Conservation (phyloP, 2,329 filamentous ascomycete species). For the Mycogone perniciosa region DNA sequence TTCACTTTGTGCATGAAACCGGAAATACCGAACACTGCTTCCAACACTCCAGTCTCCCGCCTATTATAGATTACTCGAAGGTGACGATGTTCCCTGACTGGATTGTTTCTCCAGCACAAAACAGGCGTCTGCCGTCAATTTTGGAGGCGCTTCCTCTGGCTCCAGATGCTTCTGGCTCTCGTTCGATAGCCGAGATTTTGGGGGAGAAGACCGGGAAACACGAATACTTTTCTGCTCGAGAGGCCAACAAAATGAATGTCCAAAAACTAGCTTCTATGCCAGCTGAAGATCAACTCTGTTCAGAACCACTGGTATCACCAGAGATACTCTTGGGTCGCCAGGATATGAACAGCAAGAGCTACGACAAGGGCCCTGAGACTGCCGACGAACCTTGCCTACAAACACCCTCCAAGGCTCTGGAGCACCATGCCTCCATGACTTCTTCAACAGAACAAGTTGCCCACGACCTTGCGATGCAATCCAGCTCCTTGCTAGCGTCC, state of each 20-base stretch:
- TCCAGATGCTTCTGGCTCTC: background rate
- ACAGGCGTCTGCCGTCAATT: constrained; percentile 8
- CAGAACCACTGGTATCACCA: too few species aligned
- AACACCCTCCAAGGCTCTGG: background rate
- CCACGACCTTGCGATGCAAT: constrained; percentile 1
- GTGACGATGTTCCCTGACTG: too few species aligned
- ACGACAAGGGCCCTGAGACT: background rate
- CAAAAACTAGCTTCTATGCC: too few species aligned
- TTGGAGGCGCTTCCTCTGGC: constrained; percentile 11
- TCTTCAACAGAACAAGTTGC: constrained; percentile 3
- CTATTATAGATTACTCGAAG: too few species aligned
- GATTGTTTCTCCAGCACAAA: too few species aligned
- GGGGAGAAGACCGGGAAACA: constrained; percentile 32
- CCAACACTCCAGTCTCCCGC: too few species aligned
- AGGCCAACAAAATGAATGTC: constrained; percentile 26
- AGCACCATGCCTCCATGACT: background rate
- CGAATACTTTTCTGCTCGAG: constrained; percentile 36
- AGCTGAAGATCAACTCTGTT: background rate
- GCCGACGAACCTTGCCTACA: background rate
- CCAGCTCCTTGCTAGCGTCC: constrained; percentile 21
- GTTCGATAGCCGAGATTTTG: constrained; percentile 23
- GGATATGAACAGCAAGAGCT: too few species aligned
- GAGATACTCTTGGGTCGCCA: too few species aligned
- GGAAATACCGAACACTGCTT: too few species aligned
- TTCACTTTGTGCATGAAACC: too few species aligned